phyloP scores from a whole-genome alignment of 2,329 filamentous ascomycete species.

The Alternaria triticina region DNA sequence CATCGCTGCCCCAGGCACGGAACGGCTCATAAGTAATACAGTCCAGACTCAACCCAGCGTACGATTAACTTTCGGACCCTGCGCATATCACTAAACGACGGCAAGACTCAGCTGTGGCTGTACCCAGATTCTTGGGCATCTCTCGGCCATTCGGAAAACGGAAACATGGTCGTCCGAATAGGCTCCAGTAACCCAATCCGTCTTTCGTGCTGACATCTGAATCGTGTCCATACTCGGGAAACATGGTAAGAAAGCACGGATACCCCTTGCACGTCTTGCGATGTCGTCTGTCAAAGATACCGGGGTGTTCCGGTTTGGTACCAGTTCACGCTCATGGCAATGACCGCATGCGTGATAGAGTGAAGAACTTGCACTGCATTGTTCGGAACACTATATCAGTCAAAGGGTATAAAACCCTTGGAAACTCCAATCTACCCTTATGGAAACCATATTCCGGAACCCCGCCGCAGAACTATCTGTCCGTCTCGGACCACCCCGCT shows the following conservation, averaged over 20 bases:
- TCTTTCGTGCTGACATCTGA: conserved; percentile 14
- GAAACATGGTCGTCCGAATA: background rate
- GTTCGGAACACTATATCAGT: conserved; percentile 28
- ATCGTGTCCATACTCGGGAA: conserved; percentile 31
- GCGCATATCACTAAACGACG: conserved; percentile 14
- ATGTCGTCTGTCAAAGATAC: conserved; percentile 24
- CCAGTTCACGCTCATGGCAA: conserved; percentile 23
- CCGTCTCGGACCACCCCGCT: background rate
- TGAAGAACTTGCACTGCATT: conserved; percentile 31
- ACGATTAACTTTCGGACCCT: conserved; percentile 30
- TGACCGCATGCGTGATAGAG: conserved; percentile 28
- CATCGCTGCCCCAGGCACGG: conserved; percentile 13
- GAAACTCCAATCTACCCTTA: background rate
- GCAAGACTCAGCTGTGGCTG: background rate
- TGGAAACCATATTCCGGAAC: background rate
- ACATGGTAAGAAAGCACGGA: conserved; percentile 31
- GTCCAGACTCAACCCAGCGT: conserved; percentile 13
- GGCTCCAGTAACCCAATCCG: background rate
- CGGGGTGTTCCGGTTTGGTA: conserved; percentile 31
- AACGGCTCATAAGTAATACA: conserved; percentile 21
- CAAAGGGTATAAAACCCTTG: conserved; percentile 24
- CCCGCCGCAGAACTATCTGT: background rate
- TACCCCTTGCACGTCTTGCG: conserved; percentile 37
- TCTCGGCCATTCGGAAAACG: background rate
- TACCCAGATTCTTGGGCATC: background rate